Evolutionary conservation across 306 rosid species (phyloP), one percentile per base, ranked within the genome.

Genomic region (Echinosophora koreensis): DNA sequence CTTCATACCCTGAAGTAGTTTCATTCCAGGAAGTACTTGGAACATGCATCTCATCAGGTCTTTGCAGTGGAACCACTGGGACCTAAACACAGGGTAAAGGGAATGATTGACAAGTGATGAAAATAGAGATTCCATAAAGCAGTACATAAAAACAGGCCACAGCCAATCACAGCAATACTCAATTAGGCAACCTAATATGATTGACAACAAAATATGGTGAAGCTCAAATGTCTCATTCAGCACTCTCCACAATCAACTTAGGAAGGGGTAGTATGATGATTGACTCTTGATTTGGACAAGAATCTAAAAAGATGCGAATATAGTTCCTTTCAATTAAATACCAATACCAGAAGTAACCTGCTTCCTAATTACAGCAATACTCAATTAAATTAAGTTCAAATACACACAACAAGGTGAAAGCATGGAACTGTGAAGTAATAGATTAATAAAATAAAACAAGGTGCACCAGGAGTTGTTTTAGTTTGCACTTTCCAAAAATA

Each of bases 31-130:
- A 87, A 71, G 86, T 84, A 71, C 84, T 90, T 44, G 94, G 84
- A 66, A 66, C 84, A 47, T 84, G 91, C 88, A 86, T 82, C 82
- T 95, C 97, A 83, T 90, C 99, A 42, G 97, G 97, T 76, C 97
- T 92, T 84, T 86, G 96, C 42, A 95, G 78, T 11, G 97, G 97
- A 78, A 89, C 82, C 56, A 86, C 92, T 0, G 97, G 99, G 56
- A 87, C 95, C 99, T 92, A 81, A 84, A 82, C 57, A 81, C 69
- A 64, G 16, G 28, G 37, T 13, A 54, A 52, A 65, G 4, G 32
- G 46, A 16, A 37, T 22, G 12, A 49, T 69, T 54, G 63, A 49
- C 49, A 81, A 65, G 9, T 32, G 64, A 83, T 51, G 34, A 57
- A 62, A 74, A 67, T 8, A 32, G 32, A 51, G 67, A 71, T 71